phyloP scores from a whole-genome alignment of 1,284 basidiomycete genomes.

The Microbotryum intermedium region DNA sequence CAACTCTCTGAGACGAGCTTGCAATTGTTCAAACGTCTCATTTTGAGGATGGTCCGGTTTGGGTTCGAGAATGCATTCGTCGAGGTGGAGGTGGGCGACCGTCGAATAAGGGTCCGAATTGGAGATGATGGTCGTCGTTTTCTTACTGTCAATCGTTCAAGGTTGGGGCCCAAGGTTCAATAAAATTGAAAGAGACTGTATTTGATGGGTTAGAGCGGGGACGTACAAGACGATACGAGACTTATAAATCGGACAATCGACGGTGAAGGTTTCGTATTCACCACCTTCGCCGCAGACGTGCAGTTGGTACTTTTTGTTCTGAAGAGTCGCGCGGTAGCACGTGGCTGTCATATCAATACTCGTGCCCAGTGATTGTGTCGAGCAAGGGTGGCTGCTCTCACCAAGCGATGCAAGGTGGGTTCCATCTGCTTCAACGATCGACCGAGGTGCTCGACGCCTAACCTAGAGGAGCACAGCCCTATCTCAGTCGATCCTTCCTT shows the following conservation, averaged over 20 bases:
- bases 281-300: slow-evolving; percentile 98
- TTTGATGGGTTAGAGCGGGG: neutral
- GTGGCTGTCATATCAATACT: neutral
- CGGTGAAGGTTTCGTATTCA: slow-evolving; percentile 90
- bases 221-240: slow-evolving; percentile 61
- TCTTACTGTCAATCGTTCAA: slow-evolving; percentile 6
- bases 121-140: slow-evolving; percentile 13
- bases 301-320: slow-evolving; percentile 76
- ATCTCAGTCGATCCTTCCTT: slow-evolving; percentile 39
- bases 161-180: too few species aligned
- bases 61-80: slow-evolving; percentile 52
- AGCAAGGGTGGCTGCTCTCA: slow-evolving; percentile 39
- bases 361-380: too few species aligned
- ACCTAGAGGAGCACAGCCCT: slow-evolving; percentile 1
- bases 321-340: neutral
- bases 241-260: slow-evolving; percentile 85
- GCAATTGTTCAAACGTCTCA: slow-evolving; percentile 7
- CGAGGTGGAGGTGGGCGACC: slow-evolving; percentile 78
- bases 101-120: slow-evolving; percentile 38
- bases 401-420: slow-evolving; percentile 62
- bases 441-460: slow-evolving; percentile 60
- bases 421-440: slow-evolving; percentile 67
- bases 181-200: too few species aligned
- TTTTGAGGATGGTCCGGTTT: slow-evolving; percentile 9
- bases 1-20: neutral